Evolutionary conservation across 371 early-diverging fungal genomes (phyloP), one percentile per base, ranked within the genome.

Genomic region (Basidiobolus heterosporus): DNA sequence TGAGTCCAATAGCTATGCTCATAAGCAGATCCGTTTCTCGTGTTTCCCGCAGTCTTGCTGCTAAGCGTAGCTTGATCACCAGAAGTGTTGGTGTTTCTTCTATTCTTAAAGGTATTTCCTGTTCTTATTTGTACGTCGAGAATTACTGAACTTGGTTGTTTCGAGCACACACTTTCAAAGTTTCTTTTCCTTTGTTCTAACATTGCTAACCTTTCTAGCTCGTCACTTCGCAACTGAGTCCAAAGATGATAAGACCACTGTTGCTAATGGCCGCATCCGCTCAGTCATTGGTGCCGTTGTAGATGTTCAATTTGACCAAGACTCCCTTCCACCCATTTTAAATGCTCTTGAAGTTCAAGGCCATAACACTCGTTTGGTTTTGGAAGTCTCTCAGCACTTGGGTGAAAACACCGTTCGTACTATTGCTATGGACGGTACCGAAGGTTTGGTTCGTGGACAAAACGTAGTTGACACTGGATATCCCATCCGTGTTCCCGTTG

Each of bases 261-360:
- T 30, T 36, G 48, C 52, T 36, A 11, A 17, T 35, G 88, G 90
- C 40, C 61, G 71, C 60, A 70, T 90, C 63, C 79, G 82, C 49
- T 70, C 81, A 54, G 91, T 94, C 54, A 94, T 94, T 69, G 95
- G 95, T 75, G 93, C 94, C 70, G 93, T 94, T 64, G 95, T 94
- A 58, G 95, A 94, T 59, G 95, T 94, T 47, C 93, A 91, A 70
- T 94, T 92, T 67, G 89, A 87, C 51, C 74, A 83, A 62, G 86
- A 86, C 40, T 77, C 70, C 64, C 78, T 94, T 40, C 96, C 96
- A 37, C 80, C 91, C 51, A 93, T 95, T 68, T 76, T 92, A 60
- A 95, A 95, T 78, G 93, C 94, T 47, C 80, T 95, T 30, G 94
- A 95, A 70, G 90, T 93, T 47, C 69, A 87, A 64, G 75, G 72